Evolutionary conservation across 208 protist genomes (phyloP).

Genomic region (Plasmodiophora brassicae): DNA sequence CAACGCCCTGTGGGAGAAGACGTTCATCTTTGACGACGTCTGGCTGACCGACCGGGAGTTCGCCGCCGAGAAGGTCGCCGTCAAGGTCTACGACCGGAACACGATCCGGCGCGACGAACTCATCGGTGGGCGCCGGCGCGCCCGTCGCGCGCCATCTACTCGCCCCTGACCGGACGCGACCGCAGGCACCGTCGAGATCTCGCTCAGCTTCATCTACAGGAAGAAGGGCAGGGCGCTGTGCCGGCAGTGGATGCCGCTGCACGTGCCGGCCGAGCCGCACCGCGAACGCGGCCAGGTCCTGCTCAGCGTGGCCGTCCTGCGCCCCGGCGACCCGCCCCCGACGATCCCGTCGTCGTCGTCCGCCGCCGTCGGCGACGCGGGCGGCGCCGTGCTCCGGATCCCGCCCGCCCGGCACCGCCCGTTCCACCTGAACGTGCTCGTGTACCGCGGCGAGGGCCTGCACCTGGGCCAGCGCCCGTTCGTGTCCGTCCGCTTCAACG

Average conservation of each 20-base stretch:
- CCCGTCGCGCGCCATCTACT: neutral
- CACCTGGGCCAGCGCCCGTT: neutral
- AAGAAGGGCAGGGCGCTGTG: neutral
- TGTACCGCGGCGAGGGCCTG: neutral
- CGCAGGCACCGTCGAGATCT: neutral
- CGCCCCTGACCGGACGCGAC: neutral
- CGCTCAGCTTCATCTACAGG: neutral
- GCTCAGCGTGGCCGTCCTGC: neutral
- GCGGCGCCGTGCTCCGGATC: neutral
- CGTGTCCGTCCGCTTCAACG: conserved; percentile 8
- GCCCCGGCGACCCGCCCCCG: neutral
- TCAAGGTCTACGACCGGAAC: neutral
- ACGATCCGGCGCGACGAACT: neutral
- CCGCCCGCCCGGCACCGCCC: neutral
- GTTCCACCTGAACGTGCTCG: neutral
- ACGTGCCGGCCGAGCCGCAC: neutral
- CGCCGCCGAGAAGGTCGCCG: neutral
- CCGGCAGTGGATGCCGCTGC: neutral
- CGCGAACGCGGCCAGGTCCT: neutral
- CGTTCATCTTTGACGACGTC: neutral
- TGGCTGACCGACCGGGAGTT: neutral
- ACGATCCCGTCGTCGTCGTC: neutral
- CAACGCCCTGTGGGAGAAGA: neutral
- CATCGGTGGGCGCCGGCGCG: neutral
- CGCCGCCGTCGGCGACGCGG: neutral